Base-by-base conservation (phyloP, 352 stramenopile species). In the Sclerospora graminicola region DNA sequence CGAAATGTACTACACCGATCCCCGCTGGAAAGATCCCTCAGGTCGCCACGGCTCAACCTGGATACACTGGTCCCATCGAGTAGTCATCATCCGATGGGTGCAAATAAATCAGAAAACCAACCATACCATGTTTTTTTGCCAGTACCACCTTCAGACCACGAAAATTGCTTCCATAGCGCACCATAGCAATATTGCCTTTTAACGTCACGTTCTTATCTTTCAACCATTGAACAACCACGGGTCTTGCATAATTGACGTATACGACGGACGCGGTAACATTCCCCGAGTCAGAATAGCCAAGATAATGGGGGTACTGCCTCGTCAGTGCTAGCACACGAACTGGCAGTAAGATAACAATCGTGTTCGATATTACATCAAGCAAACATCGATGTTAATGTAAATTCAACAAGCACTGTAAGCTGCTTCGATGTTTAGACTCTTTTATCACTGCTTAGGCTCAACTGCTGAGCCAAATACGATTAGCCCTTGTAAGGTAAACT, bases 181-280 rank as follows among this genome's bases (percentile, higher is more conserved):
- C 63, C 1, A 96, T 37, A 7, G 89, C 86, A 38, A 96, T 89
- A 41, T 79, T 89, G 18, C 73, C 77, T 18, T 78, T 43, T 13
- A 96, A 49, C 3, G 64, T 69, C 41, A 96, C 67, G 36, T 82
- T 83, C 1, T 73, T 50, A 2, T 52, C 47, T 43, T 76, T 54
- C 1, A 96, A 67, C 46, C 58, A 85, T 29, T 88, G 57, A 47
- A 95, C 95, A 51, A 95, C 86, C 31, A 54, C 43, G 2, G 66
- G 84, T n/a, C 61, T 50, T 0, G 78, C 86, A 45, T 89, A 90
- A 56, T 96, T 95, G 15, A 80, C 84, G 54, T 94, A 96, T 37
- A 96, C 81, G 0, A 92, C 51, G 0, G 75, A 52, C 5, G 59
- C 63, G n/a, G 63, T 79, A 26, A 92, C 63, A 45, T 86, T 74